Evolutionary conservation across 352 stramenopile genomes (phyloP).

Genomic region (Pythium grandisporangium): DNA sequence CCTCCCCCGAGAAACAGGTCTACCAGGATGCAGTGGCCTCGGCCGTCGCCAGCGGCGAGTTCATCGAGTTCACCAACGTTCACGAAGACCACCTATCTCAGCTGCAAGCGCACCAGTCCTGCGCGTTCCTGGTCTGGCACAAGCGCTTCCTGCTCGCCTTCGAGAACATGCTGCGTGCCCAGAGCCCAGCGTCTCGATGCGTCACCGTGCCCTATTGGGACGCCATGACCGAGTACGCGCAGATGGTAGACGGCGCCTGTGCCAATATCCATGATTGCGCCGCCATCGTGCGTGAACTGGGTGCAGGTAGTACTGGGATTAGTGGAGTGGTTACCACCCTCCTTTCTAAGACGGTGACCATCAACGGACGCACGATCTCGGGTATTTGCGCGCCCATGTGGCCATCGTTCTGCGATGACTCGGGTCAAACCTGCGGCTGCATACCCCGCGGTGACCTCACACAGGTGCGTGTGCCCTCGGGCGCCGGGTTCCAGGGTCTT

Average conservation of each 20-base stretch:
- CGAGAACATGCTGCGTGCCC: conserved; percentile 13
- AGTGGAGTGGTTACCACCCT: no score
- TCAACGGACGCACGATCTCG: not conserved
- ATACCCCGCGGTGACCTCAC: not conserved
- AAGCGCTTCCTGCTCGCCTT: conserved; percentile 8
- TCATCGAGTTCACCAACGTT: conserved; percentile 9
- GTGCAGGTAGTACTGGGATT: no score
- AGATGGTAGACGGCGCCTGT: conserved; percentile 1
- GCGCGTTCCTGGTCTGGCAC: conserved; percentile 12
- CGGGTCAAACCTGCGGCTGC: not conserved
- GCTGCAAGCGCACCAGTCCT: conserved; percentile 8
- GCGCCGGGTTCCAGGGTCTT: not conserved
- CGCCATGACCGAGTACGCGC: conserved; percentile 5
- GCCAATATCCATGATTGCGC: not conserved
- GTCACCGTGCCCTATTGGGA: conserved; percentile 13
- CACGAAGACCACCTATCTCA: conserved; percentile 8
- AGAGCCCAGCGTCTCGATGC: conserved; percentile 2
- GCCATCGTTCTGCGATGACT: not conserved
- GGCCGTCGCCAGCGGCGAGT: conserved; percentile 1
- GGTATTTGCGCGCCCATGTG: not conserved
- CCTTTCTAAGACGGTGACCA: not conserved
- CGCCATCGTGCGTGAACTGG: not conserved
- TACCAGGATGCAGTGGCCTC: conserved; percentile 7
- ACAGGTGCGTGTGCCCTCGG: not conserved
- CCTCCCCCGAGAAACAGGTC: not conserved